Evolutionary conservation across 1,139 yeast species (phyloP).

Genomic region (Sporopachydermia cereana): DNA sequence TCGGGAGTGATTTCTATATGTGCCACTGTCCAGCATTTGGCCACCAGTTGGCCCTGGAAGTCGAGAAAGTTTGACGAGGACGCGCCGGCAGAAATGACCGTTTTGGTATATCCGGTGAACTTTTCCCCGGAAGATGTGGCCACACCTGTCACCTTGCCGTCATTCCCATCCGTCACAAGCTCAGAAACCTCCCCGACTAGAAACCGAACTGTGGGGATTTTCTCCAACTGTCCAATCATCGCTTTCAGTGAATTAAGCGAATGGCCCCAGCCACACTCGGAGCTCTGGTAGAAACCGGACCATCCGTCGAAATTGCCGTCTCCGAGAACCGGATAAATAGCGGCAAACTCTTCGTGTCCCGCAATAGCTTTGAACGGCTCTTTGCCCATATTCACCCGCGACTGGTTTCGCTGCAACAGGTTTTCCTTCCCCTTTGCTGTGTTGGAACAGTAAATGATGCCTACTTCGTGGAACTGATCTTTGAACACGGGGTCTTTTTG

Average conservation of each 20-base stretch:
- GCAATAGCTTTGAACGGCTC: conserved; percentile 14
- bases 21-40: conserved; percentile 31
- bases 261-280: conserved; percentile 27
- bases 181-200: conserved; percentile 22
- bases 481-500: conserved; percentile 17
- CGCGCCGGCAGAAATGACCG: conserved; percentile 29
- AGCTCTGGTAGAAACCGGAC: conserved; percentile 20
- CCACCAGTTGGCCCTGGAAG: conserved; percentile 24
- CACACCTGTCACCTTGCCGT: conserved; percentile 14
- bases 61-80: conserved; percentile 26
- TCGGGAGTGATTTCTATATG: conserved; percentile 27
- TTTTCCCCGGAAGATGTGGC: conserved; percentile 16
- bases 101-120: conserved; percentile 19
- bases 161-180: conserved; percentile 13
- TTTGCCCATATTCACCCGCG: conserved; percentile 19
- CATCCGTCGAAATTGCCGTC: conserved; percentile 17
- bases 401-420: conserved; percentile 28
- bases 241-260: conserved; percentile 22
- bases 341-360: conserved; percentile 22
- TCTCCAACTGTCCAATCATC: conserved; percentile 21
- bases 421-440: conserved; percentile 18
- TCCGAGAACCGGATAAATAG: conserved; percentile 20
- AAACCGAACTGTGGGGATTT: conserved; percentile 24
- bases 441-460: conserved; percentile 14
- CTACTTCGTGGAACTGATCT: conserved; percentile 13